A percentile compares a stretch with the other conserved stretches of the same genome.
Evolutionary conservation across 257 asterid species (phyloP).

Genomic region (Przewalskia tangutica): DNA sequence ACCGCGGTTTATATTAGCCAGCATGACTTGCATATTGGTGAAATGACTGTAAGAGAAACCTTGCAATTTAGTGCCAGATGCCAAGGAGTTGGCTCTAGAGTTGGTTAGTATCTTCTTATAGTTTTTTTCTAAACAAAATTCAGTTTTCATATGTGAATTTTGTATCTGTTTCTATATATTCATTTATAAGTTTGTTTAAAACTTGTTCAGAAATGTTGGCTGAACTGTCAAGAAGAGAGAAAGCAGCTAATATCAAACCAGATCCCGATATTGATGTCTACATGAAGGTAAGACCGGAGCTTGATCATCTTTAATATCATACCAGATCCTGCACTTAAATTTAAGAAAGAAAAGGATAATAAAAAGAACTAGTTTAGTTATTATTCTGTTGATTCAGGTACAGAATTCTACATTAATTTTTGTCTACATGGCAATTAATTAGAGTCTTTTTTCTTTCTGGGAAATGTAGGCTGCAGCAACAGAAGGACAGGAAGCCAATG

Average conservation of each 20-base stretch:
- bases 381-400: background rate
- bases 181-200: background rate
- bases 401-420: background rate
- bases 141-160: background rate
- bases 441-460: background rate
- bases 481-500: slow-evolving; percentile 32
- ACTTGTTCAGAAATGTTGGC: slow-evolving; percentile 29
- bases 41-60: slow-evolving; percentile 74
- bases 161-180: background rate
- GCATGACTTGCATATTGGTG: slow-evolving; percentile 55
- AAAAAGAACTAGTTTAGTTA: background rate
- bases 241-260: slow-evolving; percentile 29
- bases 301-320: too few species aligned
- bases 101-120: slow-evolving; percentile 24
- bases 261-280: background rate
- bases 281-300: too few species aligned
- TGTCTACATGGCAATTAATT: background rate
- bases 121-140: background rate
- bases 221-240: slow-evolving; percentile 35
- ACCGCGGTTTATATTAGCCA: slow-evolving; percentile 69
- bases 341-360: too few species aligned
- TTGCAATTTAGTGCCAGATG: slow-evolving; percentile 60
- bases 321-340: too few species aligned
- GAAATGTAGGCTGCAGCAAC: slow-evolving; percentile 28
- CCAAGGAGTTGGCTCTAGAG: slow-evolving; percentile 69